Conservation (phyloP, 1,284 basidiomycete species). For the Veloboletus limbatus region DNA sequence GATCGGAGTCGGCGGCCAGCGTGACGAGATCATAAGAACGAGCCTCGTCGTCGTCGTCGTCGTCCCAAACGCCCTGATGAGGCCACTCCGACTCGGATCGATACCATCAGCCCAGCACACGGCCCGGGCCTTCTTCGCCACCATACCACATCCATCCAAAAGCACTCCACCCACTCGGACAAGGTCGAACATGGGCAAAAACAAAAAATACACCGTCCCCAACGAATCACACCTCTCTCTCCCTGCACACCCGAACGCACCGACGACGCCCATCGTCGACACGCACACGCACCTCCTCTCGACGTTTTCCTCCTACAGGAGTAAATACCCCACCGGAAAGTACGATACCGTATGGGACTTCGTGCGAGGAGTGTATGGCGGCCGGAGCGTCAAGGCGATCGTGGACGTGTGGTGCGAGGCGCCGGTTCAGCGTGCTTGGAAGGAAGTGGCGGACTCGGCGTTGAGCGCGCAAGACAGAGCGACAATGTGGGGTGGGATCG, state of each 20-base stretch:
- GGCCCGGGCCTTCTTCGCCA: too few relatives aligned
- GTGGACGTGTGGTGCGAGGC: slow-evolving; percentile 86
- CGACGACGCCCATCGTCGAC: slow-evolving; percentile 56
- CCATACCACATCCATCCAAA: too few relatives aligned
- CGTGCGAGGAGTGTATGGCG: slow-evolving; percentile 56
- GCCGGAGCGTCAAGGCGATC: slow-evolving; percentile 57
- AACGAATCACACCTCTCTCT: slow-evolving; percentile 33
- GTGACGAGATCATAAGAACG: too few relatives aligned
- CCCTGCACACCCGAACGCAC: slow-evolving; percentile 26
- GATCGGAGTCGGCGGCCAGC: too few relatives aligned
- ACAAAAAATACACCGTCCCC: slow-evolving; percentile 32
- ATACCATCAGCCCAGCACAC: too few relatives aligned
- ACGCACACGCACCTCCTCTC: slow-evolving; percentile 77
- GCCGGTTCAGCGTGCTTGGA: slow-evolving; percentile 59
- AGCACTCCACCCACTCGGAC: not conserved
- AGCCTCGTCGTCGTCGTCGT: too few relatives aligned
- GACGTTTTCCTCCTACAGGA: slow-evolving; percentile 61
- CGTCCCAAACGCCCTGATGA: too few relatives aligned
- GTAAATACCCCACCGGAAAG: slow-evolving; percentile 54
- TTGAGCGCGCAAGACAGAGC: slow-evolving; percentile 46
- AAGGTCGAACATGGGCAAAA: slow-evolving; percentile 32
- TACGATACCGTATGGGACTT: slow-evolving; percentile 61
- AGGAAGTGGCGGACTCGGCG: slow-evolving; percentile 71
- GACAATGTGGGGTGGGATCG: slow-evolving; percentile 57
- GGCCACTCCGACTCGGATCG: too few relatives aligned